Base-by-base conservation (phyloP, 805 yeast genomes). In the Brettanomyces naardenensis region DNA sequence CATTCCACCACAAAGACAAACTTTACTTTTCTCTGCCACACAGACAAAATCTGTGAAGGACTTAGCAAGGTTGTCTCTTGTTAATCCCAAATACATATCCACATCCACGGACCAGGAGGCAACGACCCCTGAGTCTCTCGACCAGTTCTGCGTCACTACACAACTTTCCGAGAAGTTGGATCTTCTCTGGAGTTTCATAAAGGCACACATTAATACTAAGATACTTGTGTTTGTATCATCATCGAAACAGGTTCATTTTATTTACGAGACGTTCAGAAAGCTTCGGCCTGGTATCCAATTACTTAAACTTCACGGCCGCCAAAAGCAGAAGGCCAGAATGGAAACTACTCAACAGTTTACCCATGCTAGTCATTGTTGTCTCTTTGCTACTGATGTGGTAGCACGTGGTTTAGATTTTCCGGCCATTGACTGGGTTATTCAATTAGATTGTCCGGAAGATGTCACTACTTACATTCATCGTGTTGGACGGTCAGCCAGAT, bases 351-450 rank as follows among this genome's bases (percentile, higher is more conserved):
- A 69, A 39, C 83, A 83, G 58, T 87, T 86, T 57, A 73, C 87
- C 7, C 74, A 79, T 40, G 79, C 94, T 2, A 83, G 81, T 47
- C 75, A 82, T 38, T 84, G 85, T 13, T 86, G 95, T 62, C 62
- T 87, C 34, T 78, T 87, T 53, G 92, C 95, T 0, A 87, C 96
- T 0, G 96, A 87, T 61, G 80, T 87, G 32, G 95, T 86, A 10
- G 95, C 96, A 1, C 68, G 96, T 56, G 96, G 96, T 14, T 72
- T 87, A 29, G 96, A 87, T 58, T 86, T 88, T 59, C 95, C 96
- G 0, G 84, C 89, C 5, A 84, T 87, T 35, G 94, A 88, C 53
- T 87, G 96, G 96, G 95, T 87, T n/a, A 67, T 87, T 6, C 96
- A 87, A 57, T 70, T 86, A 1, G 96, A 87, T 54, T 84, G 94